Conservation (phyloP, 2,329 filamentous ascomycete species). For the Geoglossum cookeanum region DNA sequence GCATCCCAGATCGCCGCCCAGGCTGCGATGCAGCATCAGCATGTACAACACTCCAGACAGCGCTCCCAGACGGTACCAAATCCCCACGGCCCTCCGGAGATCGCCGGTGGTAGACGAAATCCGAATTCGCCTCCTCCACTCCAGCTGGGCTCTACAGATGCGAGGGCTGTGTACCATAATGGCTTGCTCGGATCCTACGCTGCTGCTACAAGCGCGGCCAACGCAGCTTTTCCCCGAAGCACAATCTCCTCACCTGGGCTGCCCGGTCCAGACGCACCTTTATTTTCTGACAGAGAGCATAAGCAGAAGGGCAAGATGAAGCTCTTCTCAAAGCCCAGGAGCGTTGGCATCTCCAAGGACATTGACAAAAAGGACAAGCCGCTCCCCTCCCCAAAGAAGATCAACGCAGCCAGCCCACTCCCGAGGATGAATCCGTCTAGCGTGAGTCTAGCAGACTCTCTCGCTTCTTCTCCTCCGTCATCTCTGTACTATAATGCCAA, state of each 20-base stretch:
- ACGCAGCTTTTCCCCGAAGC: slow-evolving; percentile 52
- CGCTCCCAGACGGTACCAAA: slow-evolving; percentile 56
- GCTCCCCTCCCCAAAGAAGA: slow-evolving; percentile 53
- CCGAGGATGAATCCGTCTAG: slow-evolving; percentile 51
- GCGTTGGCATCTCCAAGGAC: slow-evolving; percentile 52
- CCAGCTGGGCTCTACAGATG: background rate
- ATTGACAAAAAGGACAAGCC: slow-evolving; percentile 39
- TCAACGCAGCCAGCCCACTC: slow-evolving; percentile 44
- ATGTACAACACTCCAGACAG: slow-evolving; percentile 36
- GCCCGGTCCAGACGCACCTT: slow-evolving; percentile 19
- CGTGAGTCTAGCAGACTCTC: slow-evolving; percentile 44
- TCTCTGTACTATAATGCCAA: slow-evolving; percentile 60
- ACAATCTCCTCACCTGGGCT: slow-evolving; percentile 20
- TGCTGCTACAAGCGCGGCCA: slow-evolving; percentile 52
- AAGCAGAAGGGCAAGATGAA: slow-evolving; percentile 60
- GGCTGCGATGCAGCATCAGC: slow-evolving; percentile 51
- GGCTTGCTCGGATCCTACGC: slow-evolving; percentile 40
- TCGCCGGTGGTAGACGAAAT: background rate
- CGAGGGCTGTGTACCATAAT: slow-evolving; percentile 32
- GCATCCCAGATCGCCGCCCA: slow-evolving; percentile 70
- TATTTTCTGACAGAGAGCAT: slow-evolving; percentile 32
- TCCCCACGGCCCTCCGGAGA: slow-evolving; percentile 16
- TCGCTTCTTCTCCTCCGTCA: slow-evolving; percentile 27
- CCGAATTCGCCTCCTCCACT: background rate
- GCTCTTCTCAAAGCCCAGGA: slow-evolving; percentile 60